Conservation (phyloP, 192 early-diverging fungal genomes). For the Backusella sp. region DNA sequence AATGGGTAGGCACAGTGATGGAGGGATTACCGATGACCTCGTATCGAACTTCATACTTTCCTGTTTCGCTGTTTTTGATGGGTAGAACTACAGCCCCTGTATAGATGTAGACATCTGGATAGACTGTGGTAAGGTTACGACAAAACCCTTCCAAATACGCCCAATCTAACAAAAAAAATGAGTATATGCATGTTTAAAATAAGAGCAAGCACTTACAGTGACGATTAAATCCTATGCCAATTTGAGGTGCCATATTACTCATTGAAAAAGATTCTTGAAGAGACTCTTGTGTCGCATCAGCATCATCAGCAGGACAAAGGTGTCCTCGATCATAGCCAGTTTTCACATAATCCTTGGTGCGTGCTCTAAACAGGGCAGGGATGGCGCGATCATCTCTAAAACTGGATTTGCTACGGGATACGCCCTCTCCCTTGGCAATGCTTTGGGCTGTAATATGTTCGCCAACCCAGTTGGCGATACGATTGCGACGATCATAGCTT, state of each 20-base stretch:
- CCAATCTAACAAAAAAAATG: slow-evolving; percentile 40
- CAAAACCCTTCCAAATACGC: slow-evolving; percentile 51
- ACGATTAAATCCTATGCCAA: slow-evolving; percentile 52
- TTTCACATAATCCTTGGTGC: slow-evolving; percentile 45
- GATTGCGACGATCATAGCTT: slow-evolving; percentile 61
- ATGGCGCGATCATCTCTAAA: slow-evolving; percentile 51
- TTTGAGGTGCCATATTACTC: slow-evolving; percentile 29
- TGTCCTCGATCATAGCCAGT: slow-evolving; percentile 61
- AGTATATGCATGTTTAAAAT: neutral
- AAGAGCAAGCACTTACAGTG: slow-evolving; percentile 27
- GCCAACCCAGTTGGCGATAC: slow-evolving; percentile 32
- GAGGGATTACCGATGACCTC: slow-evolving; percentile 32
- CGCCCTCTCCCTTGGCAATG: slow-evolving; percentile 12
- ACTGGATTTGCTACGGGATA: slow-evolving; percentile 39
- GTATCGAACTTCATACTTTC: slow-evolving; percentile 11
- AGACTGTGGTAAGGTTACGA: slow-evolving; percentile 38
- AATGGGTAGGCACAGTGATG: slow-evolving; percentile 62
- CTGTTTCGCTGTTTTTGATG: slow-evolving; percentile 1
- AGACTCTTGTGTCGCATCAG: slow-evolving; percentile 42
- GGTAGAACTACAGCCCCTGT: slow-evolving; percentile 58
- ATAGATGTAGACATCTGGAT: slow-evolving; percentile 53
- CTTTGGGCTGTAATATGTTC: slow-evolving; percentile 15
- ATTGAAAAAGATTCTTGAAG: slow-evolving; percentile 53
- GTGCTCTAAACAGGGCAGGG: slow-evolving; percentile 41
- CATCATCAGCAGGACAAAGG: slow-evolving; percentile 57